Evolutionary conservation across 129 eudicot genomes (phyloP).

Genomic region (Daucus carota): DNA sequence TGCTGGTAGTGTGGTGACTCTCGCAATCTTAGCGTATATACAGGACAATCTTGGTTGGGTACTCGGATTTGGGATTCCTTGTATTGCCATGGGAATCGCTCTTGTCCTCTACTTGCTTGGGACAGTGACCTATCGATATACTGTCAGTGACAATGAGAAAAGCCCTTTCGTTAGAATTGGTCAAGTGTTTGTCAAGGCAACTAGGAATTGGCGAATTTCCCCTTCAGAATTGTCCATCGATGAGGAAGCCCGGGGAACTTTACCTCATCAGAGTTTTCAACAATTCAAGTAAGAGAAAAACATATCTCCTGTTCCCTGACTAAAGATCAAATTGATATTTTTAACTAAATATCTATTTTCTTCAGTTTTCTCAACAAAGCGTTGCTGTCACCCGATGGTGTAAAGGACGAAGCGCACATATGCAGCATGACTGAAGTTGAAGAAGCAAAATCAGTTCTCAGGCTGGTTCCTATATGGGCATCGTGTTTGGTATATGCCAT

Average conservation of each 20-base stretch:
- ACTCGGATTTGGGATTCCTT: slow-evolving; percentile 20
- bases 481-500: slow-evolving; percentile 19
- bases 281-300: slow-evolving; percentile 15
- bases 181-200: slow-evolving; percentile 12
- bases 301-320: not conserved
- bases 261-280: not conserved
- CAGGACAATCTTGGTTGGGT: slow-evolving; percentile 28
- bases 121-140: slow-evolving; percentile 17
- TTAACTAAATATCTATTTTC: not conserved
- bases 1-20: not conserved
- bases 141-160: not conserved
- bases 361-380: slow-evolving; percentile 26
- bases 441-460: slow-evolving; percentile 24
- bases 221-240: not conserved
- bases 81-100: slow-evolving; percentile 18
- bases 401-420: not conserved
- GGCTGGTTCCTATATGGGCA: slow-evolving; percentile 26
- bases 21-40: slow-evolving; percentile 3
- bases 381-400: slow-evolving; percentile 6
- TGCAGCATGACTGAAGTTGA: slow-evolving; percentile 16
- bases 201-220: slow-evolving; percentile 15
- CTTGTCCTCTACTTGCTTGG: slow-evolving; percentile 18
- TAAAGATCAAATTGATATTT: not conserved
- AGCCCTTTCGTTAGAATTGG: slow-evolving; percentile 20
- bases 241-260: slow-evolving; percentile 10